These are phyloP conservation scores for Corchorus capsularis DNA, from an alignment of 345 rosid species.

Conservation along the genomic window DNA sequence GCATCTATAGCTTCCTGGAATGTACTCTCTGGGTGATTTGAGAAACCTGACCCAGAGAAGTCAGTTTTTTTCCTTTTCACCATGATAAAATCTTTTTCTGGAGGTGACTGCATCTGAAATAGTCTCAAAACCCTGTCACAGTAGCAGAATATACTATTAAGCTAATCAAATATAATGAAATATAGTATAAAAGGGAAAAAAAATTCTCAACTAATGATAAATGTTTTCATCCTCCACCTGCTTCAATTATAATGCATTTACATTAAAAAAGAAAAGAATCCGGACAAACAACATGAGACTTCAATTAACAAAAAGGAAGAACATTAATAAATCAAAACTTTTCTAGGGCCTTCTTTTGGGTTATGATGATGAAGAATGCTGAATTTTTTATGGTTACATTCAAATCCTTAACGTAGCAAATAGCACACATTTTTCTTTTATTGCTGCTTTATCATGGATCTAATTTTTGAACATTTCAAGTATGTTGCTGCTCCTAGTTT, in stretches of 20 bases:
- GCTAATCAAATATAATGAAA: background rate
- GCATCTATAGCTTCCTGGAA: constrained; percentile 29
- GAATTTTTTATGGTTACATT: background rate
- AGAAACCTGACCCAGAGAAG: constrained; percentile 27
- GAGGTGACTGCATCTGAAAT: constrained; percentile 46
- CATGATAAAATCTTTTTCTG: constrained; percentile 33
- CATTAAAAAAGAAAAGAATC: no score
- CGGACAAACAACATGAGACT: background rate
- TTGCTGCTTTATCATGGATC: background rate
- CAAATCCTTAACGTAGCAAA: background rate
- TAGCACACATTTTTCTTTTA: background rate
- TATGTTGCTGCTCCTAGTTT: background rate
- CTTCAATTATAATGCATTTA: background rate
- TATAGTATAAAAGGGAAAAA: background rate
- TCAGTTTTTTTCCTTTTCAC: constrained; percentile 46
- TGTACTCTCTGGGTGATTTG: constrained; percentile 25
- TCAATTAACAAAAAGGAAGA: background rate
- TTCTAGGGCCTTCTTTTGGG: background rate
- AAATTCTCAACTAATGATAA: background rate
- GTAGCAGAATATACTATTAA: background rate
- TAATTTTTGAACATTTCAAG: background rate
- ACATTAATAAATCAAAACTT: background rate
- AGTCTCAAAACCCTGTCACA: background rate
- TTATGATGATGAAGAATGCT: background rate
- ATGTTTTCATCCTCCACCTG: background rate